A percentile compares a stretch with the other conserved stretches of the same genome.
phyloP scores from a whole-genome alignment of 2,329 filamentous ascomycete genomes.

The Sclerotiophoma versabilis region DNA sequence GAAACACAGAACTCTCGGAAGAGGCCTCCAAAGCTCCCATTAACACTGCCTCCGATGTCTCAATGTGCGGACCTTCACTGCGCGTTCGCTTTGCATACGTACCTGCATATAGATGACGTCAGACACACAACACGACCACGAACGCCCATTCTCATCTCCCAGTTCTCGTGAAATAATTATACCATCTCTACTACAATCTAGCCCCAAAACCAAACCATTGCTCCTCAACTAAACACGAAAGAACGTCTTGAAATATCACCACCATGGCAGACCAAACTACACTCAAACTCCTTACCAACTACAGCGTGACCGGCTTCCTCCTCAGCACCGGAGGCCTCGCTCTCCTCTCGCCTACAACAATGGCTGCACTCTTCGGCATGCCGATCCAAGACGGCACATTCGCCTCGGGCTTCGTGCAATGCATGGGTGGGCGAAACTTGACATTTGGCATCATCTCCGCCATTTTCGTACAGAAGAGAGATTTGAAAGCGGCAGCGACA shows the following conservation, averaged over 20 bases:
- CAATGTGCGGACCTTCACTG: too few species aligned
- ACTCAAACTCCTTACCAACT: slow-evolving; percentile 23
- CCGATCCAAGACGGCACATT: slow-evolving; percentile 19
- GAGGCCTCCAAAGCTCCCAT: neutral
- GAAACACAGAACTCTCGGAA: neutral
- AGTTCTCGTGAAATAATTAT: too few species aligned
- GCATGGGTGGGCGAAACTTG: slow-evolving; percentile 25
- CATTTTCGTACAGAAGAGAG: slow-evolving; percentile 11
- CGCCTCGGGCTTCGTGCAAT: slow-evolving; percentile 26
- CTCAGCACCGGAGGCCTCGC: slow-evolving; percentile 19
- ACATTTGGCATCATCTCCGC: slow-evolving; percentile 22
- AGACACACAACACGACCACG: too few species aligned
- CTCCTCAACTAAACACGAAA: too few species aligned
- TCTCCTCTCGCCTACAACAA: slow-evolving; percentile 19
- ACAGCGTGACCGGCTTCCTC: slow-evolving; percentile 19
- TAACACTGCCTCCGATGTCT: neutral
- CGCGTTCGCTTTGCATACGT: too few species aligned
- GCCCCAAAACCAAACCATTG: too few species aligned
- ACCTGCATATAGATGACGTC: too few species aligned
- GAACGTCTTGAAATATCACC: too few species aligned
- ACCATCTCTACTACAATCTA: too few species aligned
- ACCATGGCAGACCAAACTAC: slow-evolving; percentile 2
- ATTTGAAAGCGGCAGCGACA: slow-evolving; percentile 13
- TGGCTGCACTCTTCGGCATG: slow-evolving; percentile 23
- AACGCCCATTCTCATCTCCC: too few species aligned